Base-by-base conservation (phyloP, 1,284 basidiomycete genomes). In the Lignosus rhinocerotis region DNA sequence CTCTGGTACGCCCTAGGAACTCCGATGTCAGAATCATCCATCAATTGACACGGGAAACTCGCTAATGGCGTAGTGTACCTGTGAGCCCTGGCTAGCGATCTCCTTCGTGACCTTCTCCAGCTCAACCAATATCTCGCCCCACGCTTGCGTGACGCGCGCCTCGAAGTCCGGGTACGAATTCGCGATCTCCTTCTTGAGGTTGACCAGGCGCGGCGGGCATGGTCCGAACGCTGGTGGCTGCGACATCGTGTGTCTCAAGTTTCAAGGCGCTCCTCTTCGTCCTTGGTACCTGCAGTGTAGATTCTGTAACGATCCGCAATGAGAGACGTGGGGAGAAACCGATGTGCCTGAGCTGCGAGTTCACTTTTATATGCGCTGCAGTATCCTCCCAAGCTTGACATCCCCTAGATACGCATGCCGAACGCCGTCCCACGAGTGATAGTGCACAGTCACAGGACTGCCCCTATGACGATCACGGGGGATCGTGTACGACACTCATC, bases 141-240 rank as follows among this genome's bases (percentile, higher is more conserved):
- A 88, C 3, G 84, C 78, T 33, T 75, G 71, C 5, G 77, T 82
- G 16, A 79, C 76, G 34, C 73, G 76, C 51, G 76, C 71, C 69
- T 82, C 72, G 62, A 84, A 85, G 64, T 82, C 75, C 14, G 83
- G 80, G 59, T 81, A 80, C 2, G 75, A 74, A 2, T 71, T 71
- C 1, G 80, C 81, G 51, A 88, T 83, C 58, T 83, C 75, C 53
- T 74, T 74, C 70, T 88, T 88, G 58, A 87, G 60, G 52, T 84
- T 81, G 1, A 72, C 67, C 62, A 87, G 85, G 55, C 76, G 78
- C 32, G 74, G 64, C 16, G 79, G 78, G 51, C 66, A 67, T n/a
- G 71, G 71, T 21, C 71, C 72, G 67, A 76, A 62, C 34, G 66
- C 51, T 16, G 19, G 64, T 16, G 19, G 64, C 30, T 39, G 38